These are phyloP conservation scores for Talaromyces pinophilus DNA, from an alignment of 2,329 filamentous ascomycete genomes.

Conservation along the genomic window DNA sequence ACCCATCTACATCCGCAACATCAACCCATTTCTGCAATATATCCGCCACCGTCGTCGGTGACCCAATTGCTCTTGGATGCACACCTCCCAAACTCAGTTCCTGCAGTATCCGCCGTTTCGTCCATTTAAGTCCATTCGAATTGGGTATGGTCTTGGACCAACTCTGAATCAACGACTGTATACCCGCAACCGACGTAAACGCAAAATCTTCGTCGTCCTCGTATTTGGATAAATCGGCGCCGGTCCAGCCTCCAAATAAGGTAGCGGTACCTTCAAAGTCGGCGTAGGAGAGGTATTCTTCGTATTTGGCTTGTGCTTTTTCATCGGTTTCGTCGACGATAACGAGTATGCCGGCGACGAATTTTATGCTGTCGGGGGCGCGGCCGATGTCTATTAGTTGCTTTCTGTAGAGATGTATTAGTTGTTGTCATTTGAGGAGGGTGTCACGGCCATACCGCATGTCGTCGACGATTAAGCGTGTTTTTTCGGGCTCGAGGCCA, in stretches of 20 bases:
- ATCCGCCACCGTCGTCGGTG: conserved; percentile 40
- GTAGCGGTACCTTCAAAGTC: conserved; percentile 49
- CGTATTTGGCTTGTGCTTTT: conserved; percentile 46
- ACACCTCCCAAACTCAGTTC: conserved; percentile 39
- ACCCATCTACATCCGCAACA: conserved; percentile 47
- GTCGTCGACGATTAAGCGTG: conserved; percentile 45
- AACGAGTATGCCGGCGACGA: conserved; percentile 48
- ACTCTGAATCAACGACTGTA: conserved; percentile 48
- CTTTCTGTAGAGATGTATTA: conserved; percentile 26
- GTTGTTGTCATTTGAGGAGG: not conserved
- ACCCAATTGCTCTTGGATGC: conserved; percentile 40
- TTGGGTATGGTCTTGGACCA: conserved; percentile 49
- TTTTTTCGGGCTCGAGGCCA: conserved; percentile 47
- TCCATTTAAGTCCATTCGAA: conserved; percentile 43
- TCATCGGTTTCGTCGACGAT: conserved; percentile 50
- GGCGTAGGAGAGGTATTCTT: conserved; percentile 46
- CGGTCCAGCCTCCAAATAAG: conserved; percentile 52
- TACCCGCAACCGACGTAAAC: conserved; percentile 44
- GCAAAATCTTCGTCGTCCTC: conserved; percentile 50
- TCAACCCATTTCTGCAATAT: conserved; percentile 47
- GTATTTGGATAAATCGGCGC: conserved; percentile 47
- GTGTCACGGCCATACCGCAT: conserved; percentile 28
- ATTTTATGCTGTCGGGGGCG: conserved; percentile 44
- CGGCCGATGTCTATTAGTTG: conserved; percentile 44
- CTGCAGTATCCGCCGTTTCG: conserved; percentile 39